Conservation (phyloP, 495 filamentous ascomycete genomes). For the Penicillium tannophilum region DNA sequence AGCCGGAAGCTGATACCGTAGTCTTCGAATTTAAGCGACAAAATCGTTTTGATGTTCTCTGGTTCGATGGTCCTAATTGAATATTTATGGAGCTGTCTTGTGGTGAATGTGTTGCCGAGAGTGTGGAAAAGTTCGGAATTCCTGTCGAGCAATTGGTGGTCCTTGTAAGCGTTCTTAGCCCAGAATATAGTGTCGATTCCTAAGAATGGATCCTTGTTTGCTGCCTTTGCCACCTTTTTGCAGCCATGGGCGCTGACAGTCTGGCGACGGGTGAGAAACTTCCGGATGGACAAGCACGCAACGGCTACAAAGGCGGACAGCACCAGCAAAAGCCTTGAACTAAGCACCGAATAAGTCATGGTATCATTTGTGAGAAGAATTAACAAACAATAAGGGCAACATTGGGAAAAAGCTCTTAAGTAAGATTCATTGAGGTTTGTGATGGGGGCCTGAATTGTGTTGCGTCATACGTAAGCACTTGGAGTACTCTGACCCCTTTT, state of each 20-base stretch:
- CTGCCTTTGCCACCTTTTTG: neutral
- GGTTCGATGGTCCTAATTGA: conserved; percentile 27
- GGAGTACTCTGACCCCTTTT: too few relatives aligned
- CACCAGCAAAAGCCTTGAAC: neutral
- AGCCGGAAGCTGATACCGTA: conserved; percentile 59
- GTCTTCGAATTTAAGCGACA: conserved; percentile 61
- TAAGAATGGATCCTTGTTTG: neutral
- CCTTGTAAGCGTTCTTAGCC: neutral
- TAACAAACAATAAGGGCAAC: neutral
- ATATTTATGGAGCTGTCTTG: neutral
- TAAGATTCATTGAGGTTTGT: too few relatives aligned
- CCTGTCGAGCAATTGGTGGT: neutral
- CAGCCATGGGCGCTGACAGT: conserved; percentile 1
- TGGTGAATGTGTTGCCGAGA: conserved; percentile 3
- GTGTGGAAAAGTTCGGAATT: neutral
- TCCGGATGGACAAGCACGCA: neutral
- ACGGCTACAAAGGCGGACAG: neutral
- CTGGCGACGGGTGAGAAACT: neutral
- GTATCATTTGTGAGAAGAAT: neutral
- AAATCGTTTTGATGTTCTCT: conserved; percentile 63
- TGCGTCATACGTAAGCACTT: too few relatives aligned
- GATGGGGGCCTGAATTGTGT: too few relatives aligned
- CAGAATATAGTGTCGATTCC: neutral
- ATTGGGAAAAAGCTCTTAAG: neutral
- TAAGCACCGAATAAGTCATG: neutral